phyloP scores from a whole-genome alignment of 306 rosid genomes.

The Trifolium pratense region DNA sequence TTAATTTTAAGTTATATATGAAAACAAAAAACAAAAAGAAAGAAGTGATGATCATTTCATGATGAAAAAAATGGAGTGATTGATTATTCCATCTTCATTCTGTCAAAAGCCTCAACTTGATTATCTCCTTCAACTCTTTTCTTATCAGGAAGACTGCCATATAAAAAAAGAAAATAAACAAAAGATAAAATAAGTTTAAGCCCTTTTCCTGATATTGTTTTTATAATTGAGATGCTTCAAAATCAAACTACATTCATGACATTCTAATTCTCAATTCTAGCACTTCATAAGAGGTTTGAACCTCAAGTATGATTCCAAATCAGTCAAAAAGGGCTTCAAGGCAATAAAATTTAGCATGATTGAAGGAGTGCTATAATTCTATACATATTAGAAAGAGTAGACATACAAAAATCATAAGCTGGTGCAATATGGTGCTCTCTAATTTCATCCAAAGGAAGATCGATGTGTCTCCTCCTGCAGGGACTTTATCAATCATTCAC shows the following conservation, averaged over 20 bases:
- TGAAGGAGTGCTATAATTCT: too few species aligned
- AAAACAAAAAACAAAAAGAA: background rate
- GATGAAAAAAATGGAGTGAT: slow-evolving; percentile 10
- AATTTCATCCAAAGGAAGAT: too few species aligned
- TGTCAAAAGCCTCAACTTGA: slow-evolving; percentile 53
- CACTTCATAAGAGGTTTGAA: too few species aligned
- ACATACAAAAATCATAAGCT: too few species aligned
- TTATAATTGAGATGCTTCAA: slow-evolving; percentile 29
- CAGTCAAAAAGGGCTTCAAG: too few species aligned
- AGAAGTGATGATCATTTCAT: slow-evolving; percentile 8
- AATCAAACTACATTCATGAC: slow-evolving; percentile 6
- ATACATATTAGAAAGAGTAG: too few species aligned
- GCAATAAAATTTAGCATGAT: too few species aligned
- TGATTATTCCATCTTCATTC: slow-evolving; percentile 68
- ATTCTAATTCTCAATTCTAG: too few species aligned
- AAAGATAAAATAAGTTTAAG: slow-evolving; percentile 14
- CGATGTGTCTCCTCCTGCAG: too few species aligned
- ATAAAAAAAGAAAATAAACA: slow-evolving; percentile 35
- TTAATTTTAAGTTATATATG: slow-evolving; percentile 2
- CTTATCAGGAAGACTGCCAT: slow-evolving; percentile 78
- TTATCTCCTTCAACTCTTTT: slow-evolving; percentile 54
- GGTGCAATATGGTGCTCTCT: too few species aligned
- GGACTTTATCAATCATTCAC: too few species aligned
- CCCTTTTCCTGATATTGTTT: background rate
- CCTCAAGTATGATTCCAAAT: too few species aligned